Evolutionary conservation across 1,284 basidiomycete species (phyloP), one percentile per base, ranked within the genome.

Genomic region (Rhizoctonia solani): DNA sequence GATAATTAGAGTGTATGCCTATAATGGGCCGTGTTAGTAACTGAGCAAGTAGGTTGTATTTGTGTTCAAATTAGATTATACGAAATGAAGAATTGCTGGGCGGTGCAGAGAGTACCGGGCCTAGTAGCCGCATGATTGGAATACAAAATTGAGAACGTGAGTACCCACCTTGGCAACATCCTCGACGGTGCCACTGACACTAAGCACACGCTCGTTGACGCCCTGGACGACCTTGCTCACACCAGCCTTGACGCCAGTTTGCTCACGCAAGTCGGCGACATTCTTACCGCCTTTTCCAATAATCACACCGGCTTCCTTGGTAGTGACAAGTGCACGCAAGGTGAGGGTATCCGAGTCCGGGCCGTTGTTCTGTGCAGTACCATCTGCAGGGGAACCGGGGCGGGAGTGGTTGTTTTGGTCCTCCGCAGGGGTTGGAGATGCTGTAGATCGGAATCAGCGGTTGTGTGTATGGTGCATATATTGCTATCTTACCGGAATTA

Each of bases 211-310:
- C 81, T 99, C 96, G 78, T 97, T 94, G 70, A 99, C 94, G 73
- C 96, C 96, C 67, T 88, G 88, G 69, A 97, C 94, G 81, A 98
- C 95, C 80, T 98, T 98, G 85, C 90, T 94, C 77, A 99, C 96
- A 75, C 96, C 96, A 69, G 96, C 95, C 82, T 95, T 98, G 80
- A 97, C 95, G 73, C 92, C 93, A 54, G 95, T 97, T 76, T 92
- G 87, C 74, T 96, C 92, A 71, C 96, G 87, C 73, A 99, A 86
- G 79, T 95, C 92, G 71, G 96, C 96, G 74, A 98, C 96, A 76
- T 98, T 98, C 82, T 94, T 92, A 69, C 96, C 96, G 69, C 84
- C 94, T 76, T 94, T 98, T 74, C 96, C 93, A 73, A 98, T 97
- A 80, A 97, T 95, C 77, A 98, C 89, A 74, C 95, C 95, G 66